Evolutionary conservation across 1,284 basidiomycete species (phyloP).

Genomic region (Calocybe gambosa): DNA sequence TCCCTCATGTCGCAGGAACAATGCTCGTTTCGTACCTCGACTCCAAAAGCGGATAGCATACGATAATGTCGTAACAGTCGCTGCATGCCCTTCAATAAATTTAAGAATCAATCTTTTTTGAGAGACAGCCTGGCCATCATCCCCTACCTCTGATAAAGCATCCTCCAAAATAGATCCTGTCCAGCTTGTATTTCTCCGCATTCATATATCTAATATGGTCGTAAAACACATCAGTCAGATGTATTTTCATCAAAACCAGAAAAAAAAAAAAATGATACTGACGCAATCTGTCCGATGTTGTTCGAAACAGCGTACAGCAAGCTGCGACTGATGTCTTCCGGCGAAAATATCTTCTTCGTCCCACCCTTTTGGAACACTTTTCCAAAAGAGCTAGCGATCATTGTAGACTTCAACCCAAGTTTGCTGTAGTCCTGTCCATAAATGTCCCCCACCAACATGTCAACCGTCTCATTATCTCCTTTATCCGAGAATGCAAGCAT

Average conservation of each 20-base stretch:
- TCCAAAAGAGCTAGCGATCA: conserved; percentile 97
- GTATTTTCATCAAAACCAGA: background rate
- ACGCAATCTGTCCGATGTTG: conserved; percentile 99
- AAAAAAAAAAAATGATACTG: conserved; percentile 32
- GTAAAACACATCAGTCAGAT: conserved; percentile 13
- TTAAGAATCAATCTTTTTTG: conserved; percentile 8
- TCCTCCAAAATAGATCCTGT: conserved; percentile 98
- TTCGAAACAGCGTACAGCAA: conserved; percentile 96
- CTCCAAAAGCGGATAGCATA: conserved; percentile 99
- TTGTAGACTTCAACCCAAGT: conserved; percentile 94
- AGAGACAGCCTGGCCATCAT: conserved; percentile 4
- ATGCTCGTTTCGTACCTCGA: conserved; percentile 93
- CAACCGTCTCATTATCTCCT: conserved; percentile 92
- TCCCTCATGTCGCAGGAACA: conserved; percentile 97
- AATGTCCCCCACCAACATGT: conserved; percentile 99
- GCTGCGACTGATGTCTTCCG: conserved; percentile 94
- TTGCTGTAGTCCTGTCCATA: conserved; percentile 94
- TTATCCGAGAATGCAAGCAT: conserved; percentile 93
- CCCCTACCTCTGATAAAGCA: conserved; percentile 94
- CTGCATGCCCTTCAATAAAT: conserved; percentile 71
- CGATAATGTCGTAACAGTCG: conserved; percentile 95
- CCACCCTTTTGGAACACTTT: conserved; percentile 94
- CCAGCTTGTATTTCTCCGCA: conserved; percentile 96
- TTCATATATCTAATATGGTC: conserved; percentile 85
- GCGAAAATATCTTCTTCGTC: conserved; percentile 71